phyloP scores from a whole-genome alignment of 352 stramenopile species.

The Globisporangium apiculatum region DNA sequence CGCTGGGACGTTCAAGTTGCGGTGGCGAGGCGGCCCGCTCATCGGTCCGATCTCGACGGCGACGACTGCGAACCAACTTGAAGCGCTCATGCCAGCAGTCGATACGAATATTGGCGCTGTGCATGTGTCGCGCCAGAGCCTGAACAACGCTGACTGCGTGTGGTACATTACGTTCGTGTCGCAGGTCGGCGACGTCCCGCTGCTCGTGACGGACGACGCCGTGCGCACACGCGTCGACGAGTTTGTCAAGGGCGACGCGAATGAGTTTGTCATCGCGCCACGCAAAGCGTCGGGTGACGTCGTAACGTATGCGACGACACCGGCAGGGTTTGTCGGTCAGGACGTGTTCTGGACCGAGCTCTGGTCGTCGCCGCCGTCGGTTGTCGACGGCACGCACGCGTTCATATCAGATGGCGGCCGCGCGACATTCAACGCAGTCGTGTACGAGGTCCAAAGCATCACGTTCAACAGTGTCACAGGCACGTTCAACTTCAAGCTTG shows the following conservation, averaged over 20 bases:
- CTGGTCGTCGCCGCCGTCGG: slow-evolving; percentile 71
- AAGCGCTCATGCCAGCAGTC: slow-evolving; percentile 24
- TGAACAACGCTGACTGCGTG: slow-evolving; percentile 43
- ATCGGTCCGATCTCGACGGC: slow-evolving; percentile 36
- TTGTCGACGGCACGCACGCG: slow-evolving; percentile 84
- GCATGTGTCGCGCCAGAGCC: slow-evolving; percentile 43
- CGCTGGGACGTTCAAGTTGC: slow-evolving; percentile 41
- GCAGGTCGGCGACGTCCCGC: slow-evolving; percentile 70
- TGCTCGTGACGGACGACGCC: slow-evolving; percentile 46
- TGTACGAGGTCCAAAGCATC: slow-evolving; percentile 90
- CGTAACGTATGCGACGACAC: slow-evolving; percentile 81
- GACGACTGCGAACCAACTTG: slow-evolving; percentile 34
- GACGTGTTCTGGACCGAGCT: slow-evolving; percentile 96
- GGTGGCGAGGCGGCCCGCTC: slow-evolving; percentile 22
- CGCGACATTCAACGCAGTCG: slow-evolving; percentile 85
- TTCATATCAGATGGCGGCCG: slow-evolving; percentile 91
- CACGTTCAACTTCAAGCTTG: slow-evolving; percentile 65
- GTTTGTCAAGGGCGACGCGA: slow-evolving; percentile 91
- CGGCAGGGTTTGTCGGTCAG: slow-evolving; percentile 77
- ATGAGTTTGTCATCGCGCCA: slow-evolving; percentile 94
- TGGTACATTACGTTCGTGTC: slow-evolving; percentile 87
- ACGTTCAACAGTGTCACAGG: slow-evolving; percentile 52
- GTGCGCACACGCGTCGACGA: slow-evolving; percentile 65
- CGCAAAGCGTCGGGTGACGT: slow-evolving; percentile 89
- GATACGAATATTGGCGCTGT: slow-evolving; percentile 40